Base-by-base conservation (phyloP, 805 yeast genomes). In the Metschnikowia arizonensis region DNA sequence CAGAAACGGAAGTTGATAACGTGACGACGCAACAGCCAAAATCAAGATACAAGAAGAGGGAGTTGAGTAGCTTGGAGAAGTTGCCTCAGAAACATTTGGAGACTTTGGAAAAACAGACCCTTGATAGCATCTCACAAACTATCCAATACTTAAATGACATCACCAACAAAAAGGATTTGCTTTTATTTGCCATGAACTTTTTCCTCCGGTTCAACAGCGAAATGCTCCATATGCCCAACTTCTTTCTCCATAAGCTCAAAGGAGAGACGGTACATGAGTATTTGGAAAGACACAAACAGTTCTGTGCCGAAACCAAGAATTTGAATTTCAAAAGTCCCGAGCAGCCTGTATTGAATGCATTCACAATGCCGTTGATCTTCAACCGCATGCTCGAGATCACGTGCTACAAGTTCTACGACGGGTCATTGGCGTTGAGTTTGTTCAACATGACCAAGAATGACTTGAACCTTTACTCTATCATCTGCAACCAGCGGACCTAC, bases 401-500 rank as follows among this genome's bases (percentile, higher is more conserved):
- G 12, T 48, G 56, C 24, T 54, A 54, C 36, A 58, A 61, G 45
- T 58, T 58, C 45, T 50, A 61, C 37, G 69, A 68, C 45, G 74
- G 74, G 1, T 63, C 61, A 36, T 53, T 68, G 48, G 65, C 72
- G 1, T 49, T 68, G 37, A 55, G 69, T 1, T 43, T 70, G 32
- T 71, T 68, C 57, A 67, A 71, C 48, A 31, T 53, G 33, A 54
- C 67, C 24, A 68, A 68, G 49, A 57, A 52, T 15, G 67, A 70
- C 48, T 46, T 69, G 29, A 52, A 54, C 11, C 48, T 67, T 19
- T 68, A 67, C 53, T 58, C 70, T 8, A 53, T 64, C 2, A 53
- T 60, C 9, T 68, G 73, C 54, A 67, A 68, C 53, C 75, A 71
- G 52, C 64, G 59, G 15, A 70, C 75, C 2, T 70, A 66, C 49